Evolutionary conservation across 441 rosid genomes (phyloP), one percentile per base, ranked within the genome.

Genomic region (Kokia cookei): DNA sequence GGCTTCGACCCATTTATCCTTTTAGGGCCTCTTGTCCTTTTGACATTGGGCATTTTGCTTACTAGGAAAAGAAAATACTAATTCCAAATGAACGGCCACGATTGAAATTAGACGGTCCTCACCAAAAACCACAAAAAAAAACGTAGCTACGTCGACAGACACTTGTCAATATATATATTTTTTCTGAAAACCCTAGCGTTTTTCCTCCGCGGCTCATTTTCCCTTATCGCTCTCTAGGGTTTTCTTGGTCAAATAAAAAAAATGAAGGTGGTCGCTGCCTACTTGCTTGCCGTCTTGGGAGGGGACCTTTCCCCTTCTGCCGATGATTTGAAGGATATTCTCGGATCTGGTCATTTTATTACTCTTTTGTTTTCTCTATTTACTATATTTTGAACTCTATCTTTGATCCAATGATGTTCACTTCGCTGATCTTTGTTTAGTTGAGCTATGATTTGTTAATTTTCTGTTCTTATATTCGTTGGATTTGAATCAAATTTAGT

Each of bases 221-320:
- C 15, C 32, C 35, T 15, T 70, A 14, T 37, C 35, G 50, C 32
- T 12, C 43, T 47, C 62, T 32, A 35, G 24, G 26, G 45, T 53
- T 51, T 68, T 35, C 11, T 12, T 53, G 5, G 1, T 12, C 37
- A 47, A 22, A 22, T 70, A 3, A 40, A 59, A 47, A 19, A 47
- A 37, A 70, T 70, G 73, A 70, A 70, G 73, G 84, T 87, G 37
- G 71, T 84, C 71, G 93, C 90, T 27, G 93, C 96, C 8, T 94
- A 86, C 43, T 82, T 92, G 86, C 90, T 92, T 51, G 97, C 97
- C 45, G 91, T 84, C n/a, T 75, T 92, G 80, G 97, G 98, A 47
- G 98, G 98, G 60, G 91, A 90, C 80, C 22, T 84, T 60, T 17
- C n/a, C 70, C 97, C 97, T 14, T 69, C 95, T 1, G 93, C 94